A percentile compares a stretch with the other conserved stretches of the same genome.
Evolutionary conservation across 2,329 filamentous ascomycete species (phyloP).

Genomic region (Claviceps monticola): DNA sequence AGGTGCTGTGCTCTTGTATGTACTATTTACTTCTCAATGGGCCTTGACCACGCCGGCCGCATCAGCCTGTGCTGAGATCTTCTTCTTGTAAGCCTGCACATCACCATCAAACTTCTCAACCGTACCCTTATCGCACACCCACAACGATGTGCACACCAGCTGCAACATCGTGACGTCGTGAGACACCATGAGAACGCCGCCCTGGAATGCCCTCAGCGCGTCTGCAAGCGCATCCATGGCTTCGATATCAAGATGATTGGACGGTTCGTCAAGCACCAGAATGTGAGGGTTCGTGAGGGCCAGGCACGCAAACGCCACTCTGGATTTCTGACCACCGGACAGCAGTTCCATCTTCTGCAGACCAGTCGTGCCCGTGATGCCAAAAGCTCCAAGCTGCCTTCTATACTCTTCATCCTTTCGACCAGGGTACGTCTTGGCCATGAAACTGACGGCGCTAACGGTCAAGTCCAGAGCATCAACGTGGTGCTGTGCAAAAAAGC

Average conservation of each 20-base stretch:
- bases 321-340: slow-evolving; percentile 95
- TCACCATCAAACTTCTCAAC: slow-evolving; percentile 95
- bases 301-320: slow-evolving; percentile 94
- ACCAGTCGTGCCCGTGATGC: slow-evolving; percentile 86
- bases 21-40: slow-evolving; percentile 25
- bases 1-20: not conserved
- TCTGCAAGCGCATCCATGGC: slow-evolving; percentile 91
- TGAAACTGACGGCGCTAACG: slow-evolving; percentile 83
- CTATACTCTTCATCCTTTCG: slow-evolving; percentile 94
- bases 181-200: slow-evolving; percentile 94
- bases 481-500: slow-evolving; percentile 97
- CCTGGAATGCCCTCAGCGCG: slow-evolving; percentile 75
- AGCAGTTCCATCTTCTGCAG: slow-evolving; percentile 90
- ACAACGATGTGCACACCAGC: slow-evolving; percentile 85
- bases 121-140: slow-evolving; percentile 90
- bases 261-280: slow-evolving; percentile 93
- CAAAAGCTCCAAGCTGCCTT: slow-evolving; percentile 80
- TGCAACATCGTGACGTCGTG: slow-evolving; percentile 99
- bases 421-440: slow-evolving; percentile 83
- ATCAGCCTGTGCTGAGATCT: slow-evolving; percentile 80
- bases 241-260: slow-evolving; percentile 97
- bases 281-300: slow-evolving; percentile 92
- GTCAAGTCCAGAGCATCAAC: slow-evolving; percentile 90
- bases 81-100: slow-evolving; percentile 95
- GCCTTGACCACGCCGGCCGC: slow-evolving; percentile 70